Base-by-base conservation (phyloP, 352 stramenopile species). In the Labyrinthula sp. region DNA sequence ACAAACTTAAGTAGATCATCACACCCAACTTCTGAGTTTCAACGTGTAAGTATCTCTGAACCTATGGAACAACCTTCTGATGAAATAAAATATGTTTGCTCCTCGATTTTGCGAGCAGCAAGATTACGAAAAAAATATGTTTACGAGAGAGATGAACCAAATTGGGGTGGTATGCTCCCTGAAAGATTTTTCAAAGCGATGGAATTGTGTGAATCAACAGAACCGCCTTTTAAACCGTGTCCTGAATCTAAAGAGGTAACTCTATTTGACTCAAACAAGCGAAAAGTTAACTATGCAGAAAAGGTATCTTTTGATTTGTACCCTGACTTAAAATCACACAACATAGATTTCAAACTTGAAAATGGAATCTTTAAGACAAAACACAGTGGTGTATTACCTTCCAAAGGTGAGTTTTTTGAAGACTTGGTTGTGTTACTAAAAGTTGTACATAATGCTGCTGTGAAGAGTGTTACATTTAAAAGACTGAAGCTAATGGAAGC, bases 401-500 rank as follows among this genome's bases (percentile, higher is more conserved):
- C 43, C 43, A n/a, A 15, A 15, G 12, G 34, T 59, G 50, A 59
- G 31, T 59, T 59, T 29, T 57, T 40, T 28, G 18, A 34, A n/a
- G 50, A 59, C 50, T 43, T 60, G 15, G 37, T 55, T 26, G 17
- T 9, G 20, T 17, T 59, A 2, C 21, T 57, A 0, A 21, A 36
- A 25, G 49, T 35, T 1, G 22, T 58, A 7, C 50, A 59, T 20
- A 27, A 35, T 10, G 50, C 50, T 1, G 28, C 28, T 10, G 30
- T 17, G 28, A 59, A 59, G 20, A 39, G 18, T 9, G 14, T 59
- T 18, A 22, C 20, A 43, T 59, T 26, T 21, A 26, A 30, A 20
- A 31, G 48, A 0, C 59, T 85, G 40, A 63, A 89, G 57, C 47
- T 92, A 26, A 58, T 93, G 8, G 75, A 89, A 49, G 69, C 74